phyloP scores from a whole-genome alignment of 805 yeast species.

The Scheffersomyces amazonensis region DNA sequence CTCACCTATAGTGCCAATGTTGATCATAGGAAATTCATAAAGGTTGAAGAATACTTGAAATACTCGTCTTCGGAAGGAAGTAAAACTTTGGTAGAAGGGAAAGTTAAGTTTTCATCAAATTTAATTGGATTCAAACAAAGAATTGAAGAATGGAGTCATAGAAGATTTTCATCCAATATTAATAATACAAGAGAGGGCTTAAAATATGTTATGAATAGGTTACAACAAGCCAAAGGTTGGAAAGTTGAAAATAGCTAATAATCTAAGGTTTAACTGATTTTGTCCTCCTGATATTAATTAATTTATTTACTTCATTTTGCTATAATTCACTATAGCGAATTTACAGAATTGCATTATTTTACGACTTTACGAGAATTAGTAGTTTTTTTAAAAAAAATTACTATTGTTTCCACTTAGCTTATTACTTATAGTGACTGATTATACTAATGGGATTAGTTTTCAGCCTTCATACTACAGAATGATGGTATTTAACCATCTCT shows the following conservation, averaged over 20 bases:
- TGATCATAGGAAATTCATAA: constrained; percentile 76
- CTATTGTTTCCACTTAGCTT: no score
- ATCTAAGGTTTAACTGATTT: no score
- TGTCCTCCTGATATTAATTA: no score
- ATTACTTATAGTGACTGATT: no score
- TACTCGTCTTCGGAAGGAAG: constrained; percentile 37
- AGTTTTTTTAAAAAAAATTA: no score
- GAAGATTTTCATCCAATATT: constrained; percentile 65
- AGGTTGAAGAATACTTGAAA: constrained; percentile 72
- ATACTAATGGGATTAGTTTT: no score
- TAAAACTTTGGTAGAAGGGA: constrained; percentile 48
- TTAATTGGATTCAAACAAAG: constrained; percentile 65
- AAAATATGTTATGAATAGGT: constrained; percentile 69
- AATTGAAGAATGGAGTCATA: constrained; percentile 81
- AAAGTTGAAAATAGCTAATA: background rate
- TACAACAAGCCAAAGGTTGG: constrained; percentile 28
- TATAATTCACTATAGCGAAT: no score
- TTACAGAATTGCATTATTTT: no score
- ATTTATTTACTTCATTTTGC: no score
- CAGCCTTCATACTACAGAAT: no score
- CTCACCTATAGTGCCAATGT: constrained; percentile 74
- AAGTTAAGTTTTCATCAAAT: constrained; percentile 71
- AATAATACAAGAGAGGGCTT: constrained; percentile 68
- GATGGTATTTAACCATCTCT: no score
- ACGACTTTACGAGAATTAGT: no score